These are phyloP conservation scores for Conticribra weissflogii DNA, from an alignment of 108 stramenopile genomes.

Conservation along the genomic window DNA sequence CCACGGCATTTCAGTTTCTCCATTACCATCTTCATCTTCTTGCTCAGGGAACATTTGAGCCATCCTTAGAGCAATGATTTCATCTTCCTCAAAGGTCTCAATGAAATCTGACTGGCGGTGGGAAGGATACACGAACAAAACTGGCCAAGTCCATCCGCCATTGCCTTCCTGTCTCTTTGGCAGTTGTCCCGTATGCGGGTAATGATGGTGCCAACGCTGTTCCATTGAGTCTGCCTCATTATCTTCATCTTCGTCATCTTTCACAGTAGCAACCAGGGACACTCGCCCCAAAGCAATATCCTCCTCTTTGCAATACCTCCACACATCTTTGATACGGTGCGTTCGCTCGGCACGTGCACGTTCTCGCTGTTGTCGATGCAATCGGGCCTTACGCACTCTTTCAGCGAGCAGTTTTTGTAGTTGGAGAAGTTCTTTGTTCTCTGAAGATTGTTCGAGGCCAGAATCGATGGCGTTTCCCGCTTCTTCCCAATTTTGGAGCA, in stretches of 20 bases:
- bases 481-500: constrained; percentile 82
- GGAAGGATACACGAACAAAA: constrained; percentile 85
- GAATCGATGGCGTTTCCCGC: constrained; percentile 83
- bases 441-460: constrained; percentile 64
- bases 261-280: constrained; percentile 75
- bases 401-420: constrained; percentile 61
- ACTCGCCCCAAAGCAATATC: constrained; percentile 75
- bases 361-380: constrained; percentile 81
- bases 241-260: constrained; percentile 75
- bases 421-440: constrained; percentile 75
- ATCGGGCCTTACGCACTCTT: constrained; percentile 67
- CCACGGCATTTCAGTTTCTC: constrained; percentile 76
- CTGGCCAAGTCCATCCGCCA: constrained; percentile 79
- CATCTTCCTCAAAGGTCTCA: constrained; percentile 71
- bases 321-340: constrained; percentile 76
- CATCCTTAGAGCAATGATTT: constrained; percentile 85
- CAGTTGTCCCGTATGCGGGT: constrained; percentile 80
- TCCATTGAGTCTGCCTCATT: constrained; percentile 57
- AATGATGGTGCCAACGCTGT: constrained; percentile 85
- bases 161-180: constrained; percentile 37
- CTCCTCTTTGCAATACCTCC: constrained; percentile 84
- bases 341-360: constrained; percentile 77
- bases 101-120: constrained; percentile 89
- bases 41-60: constrained; percentile 88
- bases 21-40: constrained; percentile 62